Evolutionary conservation across 164 flowering plant species (phyloP).

Genomic region (Chimonanthus salicifolius): DNA sequence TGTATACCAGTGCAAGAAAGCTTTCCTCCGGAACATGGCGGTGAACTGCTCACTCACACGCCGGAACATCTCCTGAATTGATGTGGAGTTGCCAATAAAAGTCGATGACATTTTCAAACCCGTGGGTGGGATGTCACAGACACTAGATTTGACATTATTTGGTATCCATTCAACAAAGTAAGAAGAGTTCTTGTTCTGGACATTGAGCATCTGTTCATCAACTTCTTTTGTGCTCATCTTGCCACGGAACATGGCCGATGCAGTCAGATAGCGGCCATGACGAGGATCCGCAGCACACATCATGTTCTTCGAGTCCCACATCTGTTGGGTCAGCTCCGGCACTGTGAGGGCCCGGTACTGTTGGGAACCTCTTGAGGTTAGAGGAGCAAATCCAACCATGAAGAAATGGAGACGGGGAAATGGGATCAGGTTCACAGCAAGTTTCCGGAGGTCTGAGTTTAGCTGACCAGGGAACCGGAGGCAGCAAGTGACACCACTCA

Average conservation of each 20-base stretch:
- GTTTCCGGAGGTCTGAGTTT: constrained; percentile 9
- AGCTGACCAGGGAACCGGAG: constrained; percentile 9
- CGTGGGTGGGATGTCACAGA: constrained; percentile 21
- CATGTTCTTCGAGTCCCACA: constrained; percentile 22
- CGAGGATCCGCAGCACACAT: constrained; percentile 23
- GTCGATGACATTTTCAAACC: constrained; percentile 19
- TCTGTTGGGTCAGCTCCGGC: constrained; percentile 18
- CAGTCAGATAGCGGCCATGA: constrained; percentile 20
- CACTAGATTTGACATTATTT: constrained; percentile 20
- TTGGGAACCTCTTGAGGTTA: constrained; percentile 17
- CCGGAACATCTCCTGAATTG: constrained; percentile 12
- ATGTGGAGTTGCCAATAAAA: constrained; percentile 15
- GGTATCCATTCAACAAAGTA: constrained; percentile 18
- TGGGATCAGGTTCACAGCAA: constrained; percentile 9
- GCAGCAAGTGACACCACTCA: constrained; percentile 12
- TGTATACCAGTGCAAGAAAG: constrained; percentile 13
- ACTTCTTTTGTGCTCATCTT: constrained; percentile 14
- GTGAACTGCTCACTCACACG: constrained; percentile 14
- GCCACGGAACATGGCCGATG: constrained; percentile 18
- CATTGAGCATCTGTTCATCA: constrained; percentile 7
- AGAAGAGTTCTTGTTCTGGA: constrained; percentile 9
- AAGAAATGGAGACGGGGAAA: constrained; percentile 13
- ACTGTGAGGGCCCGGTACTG: constrained; percentile 15
- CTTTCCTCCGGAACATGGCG: constrained; percentile 13
- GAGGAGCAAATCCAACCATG: constrained; percentile 20